Evolutionary conservation across 148 eudicot species (phyloP).

Genomic region (Rhododendron williamsianum): DNA sequence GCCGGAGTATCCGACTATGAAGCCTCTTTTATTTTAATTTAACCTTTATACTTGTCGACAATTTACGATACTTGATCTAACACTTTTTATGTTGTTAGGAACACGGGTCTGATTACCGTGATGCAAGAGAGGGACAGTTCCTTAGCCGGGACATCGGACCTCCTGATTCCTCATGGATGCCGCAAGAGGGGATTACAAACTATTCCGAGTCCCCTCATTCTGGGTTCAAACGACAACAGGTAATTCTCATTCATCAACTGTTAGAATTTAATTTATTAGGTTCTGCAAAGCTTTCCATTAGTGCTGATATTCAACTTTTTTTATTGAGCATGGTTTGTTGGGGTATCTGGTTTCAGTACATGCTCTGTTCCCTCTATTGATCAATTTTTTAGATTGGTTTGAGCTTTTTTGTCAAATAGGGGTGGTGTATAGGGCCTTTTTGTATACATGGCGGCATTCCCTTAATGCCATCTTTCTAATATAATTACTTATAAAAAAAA

Average conservation of each 20-base stretch:
- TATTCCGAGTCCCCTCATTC: slow-evolving; percentile 42
- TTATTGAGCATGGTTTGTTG: neutral
- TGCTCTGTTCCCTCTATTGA: neutral
- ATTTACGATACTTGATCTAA: neutral
- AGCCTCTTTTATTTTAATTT: neutral
- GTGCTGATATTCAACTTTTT: neutral
- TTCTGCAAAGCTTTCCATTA: neutral
- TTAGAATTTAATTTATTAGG: neutral
- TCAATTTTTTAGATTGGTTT: too few species aligned
- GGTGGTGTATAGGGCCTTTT: too few species aligned
- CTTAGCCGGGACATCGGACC: slow-evolving; percentile 35
- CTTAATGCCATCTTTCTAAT: too few species aligned
- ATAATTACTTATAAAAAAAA: too few species aligned
- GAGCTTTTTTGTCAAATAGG: too few species aligned
- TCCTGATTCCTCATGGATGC: slow-evolving; percentile 49
- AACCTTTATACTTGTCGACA: neutral
- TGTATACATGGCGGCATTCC: too few species aligned
- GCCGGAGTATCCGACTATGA: neutral
- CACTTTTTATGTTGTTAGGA: slow-evolving; percentile 40
- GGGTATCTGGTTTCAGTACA: neutral
- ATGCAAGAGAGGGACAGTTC: slow-evolving; percentile 49
- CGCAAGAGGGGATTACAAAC: slow-evolving; percentile 38
- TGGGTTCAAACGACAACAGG: slow-evolving; percentile 61
- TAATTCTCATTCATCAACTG: slow-evolving; percentile 16
- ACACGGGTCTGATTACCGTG: slow-evolving; percentile 47